Conservation (phyloP, 768 basidiomycete species). For the Suillus placidus region DNA sequence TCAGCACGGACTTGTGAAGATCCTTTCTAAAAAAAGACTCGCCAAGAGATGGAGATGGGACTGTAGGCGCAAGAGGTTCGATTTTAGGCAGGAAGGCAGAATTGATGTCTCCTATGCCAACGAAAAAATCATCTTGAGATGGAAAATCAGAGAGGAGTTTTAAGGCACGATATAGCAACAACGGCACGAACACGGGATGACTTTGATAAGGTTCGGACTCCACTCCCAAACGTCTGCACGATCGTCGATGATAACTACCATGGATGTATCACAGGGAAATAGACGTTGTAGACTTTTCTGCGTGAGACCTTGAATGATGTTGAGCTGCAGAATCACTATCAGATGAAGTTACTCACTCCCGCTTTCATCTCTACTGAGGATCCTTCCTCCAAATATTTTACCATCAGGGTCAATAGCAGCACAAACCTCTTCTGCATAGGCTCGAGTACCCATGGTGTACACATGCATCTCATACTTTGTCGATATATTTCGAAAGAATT, state of each 20-base stretch:
- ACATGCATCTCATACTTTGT: conserved; percentile 97
- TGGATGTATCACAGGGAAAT: conserved; percentile 96
- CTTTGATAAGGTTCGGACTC: conserved; percentile 95
- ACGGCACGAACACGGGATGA: conserved; percentile 81
- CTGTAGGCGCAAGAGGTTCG: conserved; percentile 43
- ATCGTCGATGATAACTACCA: conserved; percentile 99
- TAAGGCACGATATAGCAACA: conserved; percentile 1
- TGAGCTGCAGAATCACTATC: conserved; percentile 13
- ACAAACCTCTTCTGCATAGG: conserved; percentile 96
- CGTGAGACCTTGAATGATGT: conserved; percentile 64
- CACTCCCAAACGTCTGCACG: conserved; percentile 98
- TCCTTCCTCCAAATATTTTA: conserved; percentile 81
- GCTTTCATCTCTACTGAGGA: conserved; percentile 94
- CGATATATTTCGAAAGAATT: conserved; percentile 74
- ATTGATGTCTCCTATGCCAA: conserved; percentile 98
- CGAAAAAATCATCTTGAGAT: conserved; percentile 88
- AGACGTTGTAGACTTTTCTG: conserved; percentile 90
- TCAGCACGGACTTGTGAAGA: not conserved
- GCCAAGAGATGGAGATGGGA: conserved; percentile 26
- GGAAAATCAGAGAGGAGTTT: conserved; percentile 6
- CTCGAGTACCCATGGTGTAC: conserved; percentile 98
- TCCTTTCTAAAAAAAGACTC: conserved; percentile 14
- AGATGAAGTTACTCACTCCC: conserved; percentile 67
- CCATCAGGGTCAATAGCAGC: conserved; percentile 90
- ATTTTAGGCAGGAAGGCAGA: conserved; percentile 88